phyloP scores from a whole-genome alignment of 78 protist genomes.

The Chrysochromulina tobinii region DNA sequence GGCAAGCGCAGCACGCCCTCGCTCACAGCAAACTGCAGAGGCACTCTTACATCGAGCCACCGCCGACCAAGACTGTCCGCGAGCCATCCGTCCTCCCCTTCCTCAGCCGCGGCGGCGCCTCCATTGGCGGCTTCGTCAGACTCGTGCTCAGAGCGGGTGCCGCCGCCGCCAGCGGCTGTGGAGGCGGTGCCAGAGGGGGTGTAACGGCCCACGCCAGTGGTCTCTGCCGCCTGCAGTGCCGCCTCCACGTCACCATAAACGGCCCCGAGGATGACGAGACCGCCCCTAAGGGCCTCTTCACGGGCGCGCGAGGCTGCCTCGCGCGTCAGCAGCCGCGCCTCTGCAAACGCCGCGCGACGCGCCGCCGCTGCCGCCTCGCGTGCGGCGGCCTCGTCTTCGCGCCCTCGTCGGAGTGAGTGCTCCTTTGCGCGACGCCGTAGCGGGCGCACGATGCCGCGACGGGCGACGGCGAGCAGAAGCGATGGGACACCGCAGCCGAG shows the following conservation, averaged over 20 bases:
- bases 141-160: too few species aligned
- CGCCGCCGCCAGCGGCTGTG: too few species aligned
- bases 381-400: not conserved
- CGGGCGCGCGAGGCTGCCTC: not conserved
- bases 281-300: not conserved
- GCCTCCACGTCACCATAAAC: slow-evolving; percentile 12
- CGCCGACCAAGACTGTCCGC: not conserved
- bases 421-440: not conserved
- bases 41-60: not conserved
- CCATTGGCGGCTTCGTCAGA: too few species aligned
- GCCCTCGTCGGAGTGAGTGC: not conserved
- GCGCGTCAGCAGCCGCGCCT: not conserved
- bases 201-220: too few species aligned
- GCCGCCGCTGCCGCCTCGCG: not conserved
- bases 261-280: not conserved
- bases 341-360: not conserved
- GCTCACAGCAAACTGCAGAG: not conserved
- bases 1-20: too few species aligned
- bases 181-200: too few species aligned
- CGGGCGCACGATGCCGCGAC: not conserved
- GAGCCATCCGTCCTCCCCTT: too few species aligned
- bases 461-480: not conserved
- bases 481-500: not conserved
- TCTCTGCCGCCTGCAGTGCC: not conserved
- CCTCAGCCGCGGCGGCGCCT: too few species aligned